Base-by-base conservation (phyloP, 140 eudicot genomes). In the Flaveria floridana region DNA sequence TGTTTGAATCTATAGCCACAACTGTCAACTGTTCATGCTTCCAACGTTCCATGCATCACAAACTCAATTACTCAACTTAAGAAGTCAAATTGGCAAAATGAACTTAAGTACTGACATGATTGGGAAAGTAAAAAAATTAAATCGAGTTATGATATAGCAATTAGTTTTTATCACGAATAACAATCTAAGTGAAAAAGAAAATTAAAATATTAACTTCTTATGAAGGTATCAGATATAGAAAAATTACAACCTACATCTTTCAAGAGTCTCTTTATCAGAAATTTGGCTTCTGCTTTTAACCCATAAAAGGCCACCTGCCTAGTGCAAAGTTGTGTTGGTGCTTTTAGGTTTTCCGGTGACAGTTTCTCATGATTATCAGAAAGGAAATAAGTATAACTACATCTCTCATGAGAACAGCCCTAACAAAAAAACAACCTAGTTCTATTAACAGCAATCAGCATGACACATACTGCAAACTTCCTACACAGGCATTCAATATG, bases 361-460 rank as follows among this genome's bases (percentile, higher is more conserved):
- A 14, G 62, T 19, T 55, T 55, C 62, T 52, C 26, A 55, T 7
- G 4, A 2, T 19, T 55, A 55, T 8, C 62, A 55, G 8, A 55
- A 18, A 52, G 21, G 3, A 52, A 5, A 1, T 1, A 16, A 55
- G 7, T 55, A 16, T 37, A 65, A 7, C 3, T 37, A n/a, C 3
- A 16, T 63, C 21, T 72, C 53, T 53, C 53, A 19, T 20, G 2
- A 72, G 34, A 56, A 13, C 2, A 9, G 4, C 23, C 78, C 19
- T 44, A 41, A 8, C 6, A 48, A 67, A 67, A 42, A 48, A 26
- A 68, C 6, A 77, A 69, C 70, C 20, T 68, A 44, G 13, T 70
- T 78, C 65, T 47, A 61, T 34, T 28, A 70, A 70, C 53, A 77
- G 47, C 52, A 30, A 6, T 68, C 23, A 28, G 39, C 39, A 26